Conservation (phyloP, 352 stramenopile species). For the Pilasporangium apinafurcum region DNA sequence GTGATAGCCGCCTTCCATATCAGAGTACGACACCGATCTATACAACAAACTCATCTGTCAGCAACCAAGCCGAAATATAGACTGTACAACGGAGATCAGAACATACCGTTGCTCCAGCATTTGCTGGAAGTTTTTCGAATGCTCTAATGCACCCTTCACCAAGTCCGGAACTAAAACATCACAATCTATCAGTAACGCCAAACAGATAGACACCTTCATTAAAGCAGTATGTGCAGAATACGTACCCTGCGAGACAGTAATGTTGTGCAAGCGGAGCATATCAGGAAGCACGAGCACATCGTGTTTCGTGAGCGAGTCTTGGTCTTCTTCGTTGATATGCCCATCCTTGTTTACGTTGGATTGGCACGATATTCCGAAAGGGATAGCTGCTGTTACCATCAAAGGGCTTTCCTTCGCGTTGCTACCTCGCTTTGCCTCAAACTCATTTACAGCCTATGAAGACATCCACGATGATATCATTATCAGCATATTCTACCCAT, state of each 20-base stretch:
- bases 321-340: background rate
- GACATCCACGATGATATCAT: background rate
- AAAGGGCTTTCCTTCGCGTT: conserved; percentile 33
- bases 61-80: background rate
- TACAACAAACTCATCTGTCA: background rate
- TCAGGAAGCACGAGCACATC: conserved; percentile 72
- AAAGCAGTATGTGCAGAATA: background rate
- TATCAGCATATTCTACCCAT: background rate
- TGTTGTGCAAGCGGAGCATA: conserved; percentile 43
- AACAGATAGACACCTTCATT: background rate
- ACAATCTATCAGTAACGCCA: background rate
- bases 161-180: conserved; percentile 20
- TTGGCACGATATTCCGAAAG: too few relatives aligned
- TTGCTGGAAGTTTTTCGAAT: conserved; percentile 17
- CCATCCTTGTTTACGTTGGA: too few relatives aligned
- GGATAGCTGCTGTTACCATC: conserved; percentile 44
- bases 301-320: conserved; percentile 11
- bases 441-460: conserved; percentile 18
- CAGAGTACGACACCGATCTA: conserved; percentile 33
- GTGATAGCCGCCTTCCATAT: conserved; percentile 35
- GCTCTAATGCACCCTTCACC: conserved; percentile 23
- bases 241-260: conserved; percentile 39
- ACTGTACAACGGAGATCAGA: background rate
- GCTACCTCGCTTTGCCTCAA: conserved; percentile 19
- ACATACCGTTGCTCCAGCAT: conserved; percentile 29